Base-by-base conservation (phyloP, 2,329 filamentous ascomycete genomes). In the Chaetomiaceae sp. region DNA sequence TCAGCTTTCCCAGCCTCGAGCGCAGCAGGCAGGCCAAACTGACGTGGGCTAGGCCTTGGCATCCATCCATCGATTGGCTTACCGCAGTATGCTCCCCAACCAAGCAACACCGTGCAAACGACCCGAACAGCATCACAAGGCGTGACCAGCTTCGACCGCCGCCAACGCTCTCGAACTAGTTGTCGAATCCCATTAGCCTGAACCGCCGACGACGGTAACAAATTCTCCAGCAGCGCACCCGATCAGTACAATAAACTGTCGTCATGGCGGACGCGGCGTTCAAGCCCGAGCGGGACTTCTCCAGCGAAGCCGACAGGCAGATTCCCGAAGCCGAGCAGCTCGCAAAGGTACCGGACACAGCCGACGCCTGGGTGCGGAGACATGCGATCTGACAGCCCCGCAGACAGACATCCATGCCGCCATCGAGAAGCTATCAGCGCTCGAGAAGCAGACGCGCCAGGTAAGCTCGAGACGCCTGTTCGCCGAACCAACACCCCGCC, bases 251-350 rank as follows among this genome's bases (percentile, higher is more conserved):
- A 14, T 22, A 38, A 30, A 18, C 42, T 18, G 35, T 61, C 68
- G 76, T 57, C 65, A 95, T 95, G 89, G 86, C 89, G 62, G 86
- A 89, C 70, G 81, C 81, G 69, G 70, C 78, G 62, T 70, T 93
- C 68, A 95, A 94, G 80, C 88, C 91, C 63, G 93, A 98, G 76
- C 96, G 95, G 84, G 93, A 98, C 82, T 96, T 87, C 80, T 85
- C 87, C 64, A 95, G 95, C 73, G 90, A 97, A 71, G 88, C 88
- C 62, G 90, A 97, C 75, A 81, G 85, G 71, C 81, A 88, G 70
- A 83, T 98, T 58, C 86, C 88, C 40, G 89, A 96, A 70, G 88
- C 89, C 49, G 83, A 97, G 75, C 77, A 86, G 72, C 80, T 95
- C 59, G 89, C 90, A 58, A 84, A 90, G 78, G 90, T 93, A 70